Conservation (phyloP, 1,284 basidiomycete species). For the Boletus calvinii region DNA sequence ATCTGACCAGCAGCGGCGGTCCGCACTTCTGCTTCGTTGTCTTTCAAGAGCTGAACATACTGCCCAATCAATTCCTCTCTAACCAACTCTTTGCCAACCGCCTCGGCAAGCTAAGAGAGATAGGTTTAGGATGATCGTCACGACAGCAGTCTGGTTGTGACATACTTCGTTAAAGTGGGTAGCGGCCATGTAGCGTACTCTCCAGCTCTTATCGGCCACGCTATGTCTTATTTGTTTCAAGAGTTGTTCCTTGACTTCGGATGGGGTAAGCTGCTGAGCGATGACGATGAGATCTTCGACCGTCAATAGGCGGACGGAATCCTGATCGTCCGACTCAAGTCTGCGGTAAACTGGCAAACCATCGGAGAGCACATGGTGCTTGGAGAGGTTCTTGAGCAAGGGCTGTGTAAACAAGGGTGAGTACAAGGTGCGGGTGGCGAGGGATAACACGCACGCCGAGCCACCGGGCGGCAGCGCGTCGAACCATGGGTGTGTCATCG, state of each 20-base stretch:
- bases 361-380: conserved; percentile 83
- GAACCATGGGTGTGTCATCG: conserved; percentile 99
- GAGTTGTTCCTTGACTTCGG: conserved; percentile 90
- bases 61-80: conserved; percentile 93
- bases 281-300: conserved; percentile 96
- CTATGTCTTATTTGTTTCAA: conserved; percentile 86
- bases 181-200: conserved; percentile 98
- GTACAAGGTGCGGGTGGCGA: neutral
- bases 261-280: conserved; percentile 78
- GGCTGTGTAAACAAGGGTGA: conserved; percentile 45
- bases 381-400: conserved; percentile 74
- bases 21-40: conserved; percentile 98
- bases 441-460: conserved; percentile 71
- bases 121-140: conserved; percentile 4
- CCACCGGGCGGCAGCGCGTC: conserved; percentile 94
- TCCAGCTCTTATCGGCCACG: conserved; percentile 96
- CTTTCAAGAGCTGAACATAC: conserved; percentile 93
- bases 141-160: neutral
- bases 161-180: conserved; percentile 94
- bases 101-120: conserved; percentile 74
- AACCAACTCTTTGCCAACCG: conserved; percentile 88
- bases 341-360: conserved; percentile 93
- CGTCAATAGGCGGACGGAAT: conserved; percentile 94
- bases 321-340: conserved; percentile 95
- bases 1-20: conserved; percentile 96